phyloP scores from a whole-genome alignment of 148 eudicot genomes.

The Nyssa sinensis region DNA sequence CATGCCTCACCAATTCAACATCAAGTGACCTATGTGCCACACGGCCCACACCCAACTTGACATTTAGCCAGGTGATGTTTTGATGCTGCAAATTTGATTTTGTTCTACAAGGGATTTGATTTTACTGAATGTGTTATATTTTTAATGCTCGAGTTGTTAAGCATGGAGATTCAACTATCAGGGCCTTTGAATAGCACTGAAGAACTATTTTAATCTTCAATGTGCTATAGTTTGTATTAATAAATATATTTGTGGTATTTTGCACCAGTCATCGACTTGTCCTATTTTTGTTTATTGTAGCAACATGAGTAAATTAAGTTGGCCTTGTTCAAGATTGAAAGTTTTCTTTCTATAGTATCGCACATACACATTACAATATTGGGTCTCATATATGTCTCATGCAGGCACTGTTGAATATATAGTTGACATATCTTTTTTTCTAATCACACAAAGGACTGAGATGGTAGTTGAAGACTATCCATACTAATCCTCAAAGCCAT shows the following conservation, averaged over 20 bases:
- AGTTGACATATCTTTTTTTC: neutral
- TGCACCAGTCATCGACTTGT: neutral
- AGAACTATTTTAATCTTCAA: neutral
- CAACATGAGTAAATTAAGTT: neutral
- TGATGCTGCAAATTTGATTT: neutral
- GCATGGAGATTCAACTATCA: neutral
- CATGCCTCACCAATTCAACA: constrained; percentile 48
- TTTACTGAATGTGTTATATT: neutral
- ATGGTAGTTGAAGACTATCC: too few species aligned
- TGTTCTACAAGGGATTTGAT: neutral
- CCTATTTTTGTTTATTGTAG: neutral
- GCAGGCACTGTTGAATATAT: neutral
- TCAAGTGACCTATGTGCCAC: constrained; percentile 34
- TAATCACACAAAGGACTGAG: neutral
- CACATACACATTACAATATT: neutral
- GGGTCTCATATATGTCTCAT: neutral
- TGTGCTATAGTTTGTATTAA: neutral
- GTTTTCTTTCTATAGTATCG: too few species aligned
- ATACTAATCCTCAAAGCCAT: too few species aligned
- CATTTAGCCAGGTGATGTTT: constrained; percentile 57
- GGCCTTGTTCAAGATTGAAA: neutral
- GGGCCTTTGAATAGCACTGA: neutral
- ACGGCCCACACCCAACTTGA: constrained; percentile 33
- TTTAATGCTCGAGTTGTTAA: neutral
- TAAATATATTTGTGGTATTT: neutral